Conservation (phyloP, 2,329 filamentous ascomycete species). For the Trichophyton schoenleinii region DNA sequence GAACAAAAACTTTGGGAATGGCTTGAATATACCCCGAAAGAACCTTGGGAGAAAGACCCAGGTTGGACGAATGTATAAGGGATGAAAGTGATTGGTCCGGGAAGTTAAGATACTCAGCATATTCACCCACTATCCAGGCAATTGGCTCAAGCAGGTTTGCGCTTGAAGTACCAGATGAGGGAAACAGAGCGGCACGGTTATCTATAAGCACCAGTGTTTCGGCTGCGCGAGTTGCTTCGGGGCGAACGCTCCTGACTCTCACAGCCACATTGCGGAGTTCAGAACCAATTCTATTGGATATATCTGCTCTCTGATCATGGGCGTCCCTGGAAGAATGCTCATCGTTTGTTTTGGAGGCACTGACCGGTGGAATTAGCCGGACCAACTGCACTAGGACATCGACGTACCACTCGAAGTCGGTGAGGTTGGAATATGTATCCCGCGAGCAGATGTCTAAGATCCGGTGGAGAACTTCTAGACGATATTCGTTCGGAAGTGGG, state of each 20-base stretch:
- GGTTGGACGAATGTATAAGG: slow-evolving; percentile 55
- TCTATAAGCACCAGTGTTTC: slow-evolving; percentile 55
- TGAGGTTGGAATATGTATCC: slow-evolving; percentile 72
- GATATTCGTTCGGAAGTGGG: slow-evolving; percentile 74
- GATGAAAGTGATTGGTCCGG: slow-evolving; percentile 61
- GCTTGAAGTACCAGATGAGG: slow-evolving; percentile 38
- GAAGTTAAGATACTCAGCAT: slow-evolving; percentile 55
- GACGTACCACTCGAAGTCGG: slow-evolving; percentile 96
- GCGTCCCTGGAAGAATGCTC: slow-evolving; percentile 12
- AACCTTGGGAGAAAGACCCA: slow-evolving; percentile 48
- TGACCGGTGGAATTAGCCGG: slow-evolving; percentile 40
- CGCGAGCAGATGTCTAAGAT: slow-evolving; percentile 82
- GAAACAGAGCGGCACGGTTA: slow-evolving; percentile 47
- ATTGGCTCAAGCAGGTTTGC: slow-evolving; percentile 59
- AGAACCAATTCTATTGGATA: slow-evolving; percentile 50
- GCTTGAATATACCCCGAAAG: slow-evolving; percentile 75
- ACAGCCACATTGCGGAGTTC: slow-evolving; percentile 86
- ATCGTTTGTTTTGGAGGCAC: slow-evolving; percentile 12
- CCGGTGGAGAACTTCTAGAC: slow-evolving; percentile 64
- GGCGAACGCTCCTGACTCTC: slow-evolving; percentile 71
- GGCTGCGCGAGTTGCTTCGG: slow-evolving; percentile 68
- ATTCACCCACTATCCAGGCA: slow-evolving; percentile 83
- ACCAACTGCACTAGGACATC: slow-evolving; percentile 78
- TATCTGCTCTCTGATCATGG: slow-evolving; percentile 14
- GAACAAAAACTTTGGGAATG: slow-evolving; percentile 69